phyloP scores from a whole-genome alignment of 805 yeast species.

The Yamadazyma akitaensis region DNA sequence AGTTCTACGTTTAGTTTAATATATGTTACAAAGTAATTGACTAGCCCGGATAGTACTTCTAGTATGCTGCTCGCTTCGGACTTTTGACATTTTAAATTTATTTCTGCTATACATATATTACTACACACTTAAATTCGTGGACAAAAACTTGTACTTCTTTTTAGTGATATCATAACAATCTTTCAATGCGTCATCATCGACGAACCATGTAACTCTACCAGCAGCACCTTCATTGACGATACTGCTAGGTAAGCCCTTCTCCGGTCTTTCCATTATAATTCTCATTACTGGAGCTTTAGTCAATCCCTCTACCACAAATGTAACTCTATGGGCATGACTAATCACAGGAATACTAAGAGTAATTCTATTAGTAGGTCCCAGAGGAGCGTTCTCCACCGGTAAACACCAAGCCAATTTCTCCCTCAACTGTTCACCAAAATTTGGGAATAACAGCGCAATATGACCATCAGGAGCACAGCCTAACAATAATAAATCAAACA shows the following conservation, averaged over 20 bases:
- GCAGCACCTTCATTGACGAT: constrained; percentile 96
- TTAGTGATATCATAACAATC: constrained; percentile 71
- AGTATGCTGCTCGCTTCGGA: too few relatives aligned
- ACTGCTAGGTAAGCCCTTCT: constrained; percentile 90
- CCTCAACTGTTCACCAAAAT: constrained; percentile 76
- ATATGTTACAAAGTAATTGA: too few relatives aligned
- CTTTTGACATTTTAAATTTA: too few relatives aligned
- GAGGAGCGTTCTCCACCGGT: constrained; percentile 88
- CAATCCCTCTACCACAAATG: constrained; percentile 95
- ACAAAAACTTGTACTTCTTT: constrained; percentile 63
- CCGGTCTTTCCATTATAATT: constrained; percentile 94
- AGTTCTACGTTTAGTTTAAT: too few relatives aligned
- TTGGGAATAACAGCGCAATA: constrained; percentile 93
- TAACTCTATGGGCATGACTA: constrained; percentile 86
- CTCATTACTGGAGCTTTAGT: constrained; percentile 91
- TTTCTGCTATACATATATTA: not conserved
- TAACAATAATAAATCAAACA: constrained; percentile 83
- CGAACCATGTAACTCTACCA: constrained; percentile 96
- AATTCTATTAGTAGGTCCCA: constrained; percentile 62
- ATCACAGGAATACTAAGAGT: constrained; percentile 84
- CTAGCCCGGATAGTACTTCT: too few relatives aligned
- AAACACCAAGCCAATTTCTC: constrained; percentile 94
- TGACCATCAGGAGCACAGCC: constrained; percentile 99
- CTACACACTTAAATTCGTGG: constrained; percentile 17
- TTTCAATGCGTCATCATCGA: constrained; percentile 85